Evolutionary conservation across 139 green algal genomes (phyloP).

Genomic region (Chlamydomonas incerta): DNA sequence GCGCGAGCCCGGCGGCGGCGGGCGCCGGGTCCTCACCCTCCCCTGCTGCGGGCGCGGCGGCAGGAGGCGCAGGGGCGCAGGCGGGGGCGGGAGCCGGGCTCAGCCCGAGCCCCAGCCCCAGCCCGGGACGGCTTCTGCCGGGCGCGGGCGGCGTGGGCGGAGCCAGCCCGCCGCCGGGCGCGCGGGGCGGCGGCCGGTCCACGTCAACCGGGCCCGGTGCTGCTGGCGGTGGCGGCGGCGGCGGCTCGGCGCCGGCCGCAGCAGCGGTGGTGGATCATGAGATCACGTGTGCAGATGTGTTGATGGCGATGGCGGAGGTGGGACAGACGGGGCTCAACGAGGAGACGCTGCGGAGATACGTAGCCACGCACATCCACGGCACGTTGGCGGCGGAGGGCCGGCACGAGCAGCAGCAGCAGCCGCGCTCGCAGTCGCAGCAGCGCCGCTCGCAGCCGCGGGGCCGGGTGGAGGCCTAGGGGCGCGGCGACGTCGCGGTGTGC

Average conservation of each 20-base stretch:
- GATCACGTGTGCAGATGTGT: slow-evolving; percentile 47
- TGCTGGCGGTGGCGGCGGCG: neutral
- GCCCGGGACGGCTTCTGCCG: neutral
- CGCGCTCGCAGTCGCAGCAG: neutral
- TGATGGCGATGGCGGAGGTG: slow-evolving; percentile 49
- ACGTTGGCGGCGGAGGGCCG: slow-evolving; percentile 3
- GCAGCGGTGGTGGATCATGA: neutral
- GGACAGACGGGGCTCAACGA: slow-evolving; percentile 41
- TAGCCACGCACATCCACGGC: slow-evolving; percentile 46
- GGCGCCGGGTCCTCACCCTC: too few relatives aligned
- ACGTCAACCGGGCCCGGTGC: neutral
- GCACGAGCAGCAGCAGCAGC: neutral
- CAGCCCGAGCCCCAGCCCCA: neutral
- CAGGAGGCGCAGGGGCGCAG: neutral
- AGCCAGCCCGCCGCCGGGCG: neutral
- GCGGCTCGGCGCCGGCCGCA: too few relatives aligned
- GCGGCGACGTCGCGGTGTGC: too few relatives aligned
- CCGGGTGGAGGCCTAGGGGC: too few relatives aligned
- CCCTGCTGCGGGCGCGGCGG: neutral
- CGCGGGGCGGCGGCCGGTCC: too few relatives aligned
- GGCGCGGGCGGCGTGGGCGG: neutral
- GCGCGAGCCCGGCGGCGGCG: neutral
- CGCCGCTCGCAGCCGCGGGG: neutral
- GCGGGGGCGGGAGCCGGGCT: neutral
- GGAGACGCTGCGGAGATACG: slow-evolving; percentile 32